Base-by-base conservation (phyloP, 495 filamentous ascomycete species). In the Trypethelium eluteriae region DNA sequence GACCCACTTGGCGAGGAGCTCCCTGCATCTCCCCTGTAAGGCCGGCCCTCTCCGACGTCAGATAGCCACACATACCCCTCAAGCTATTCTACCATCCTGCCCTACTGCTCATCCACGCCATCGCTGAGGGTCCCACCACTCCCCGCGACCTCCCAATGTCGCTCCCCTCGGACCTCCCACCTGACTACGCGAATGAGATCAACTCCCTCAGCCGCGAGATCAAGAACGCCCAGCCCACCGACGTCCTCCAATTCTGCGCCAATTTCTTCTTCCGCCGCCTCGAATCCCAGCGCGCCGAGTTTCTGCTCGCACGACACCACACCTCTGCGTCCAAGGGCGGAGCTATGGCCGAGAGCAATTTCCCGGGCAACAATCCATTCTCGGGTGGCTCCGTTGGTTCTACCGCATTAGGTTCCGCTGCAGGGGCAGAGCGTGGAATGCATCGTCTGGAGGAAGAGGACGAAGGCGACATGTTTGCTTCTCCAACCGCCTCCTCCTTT, bases 211-310 rank as follows among this genome's bases (percentile, higher is more conserved):
- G 83, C 69, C 79, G 76, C 74, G 81, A 86, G 70, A 73, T 88
- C 67, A 73, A 76, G 50, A 80, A 80, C 67, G 66, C 78, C 18
- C 76, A 82, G 57, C 85, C 84, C 10, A 56, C 75, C 67, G 86
- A 88, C 77, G 75, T 85, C 74, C 80, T 87, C 69, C 86, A 88
- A 72, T 88, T 87, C 77, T 88, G 86, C 72, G 81, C 85, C 76
- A 85, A 88, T 75, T 83, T 81, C 77, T 89, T 88, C 77, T 76
- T 77, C 62, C 79, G 79, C 68, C 85, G 85, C 66, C 82, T 88
- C 62, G 83, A 86, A 71, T 76, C 80, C 67, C 80, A 88, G 74
- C 83, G 86, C 64, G 75, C 77, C 65, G 76, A 84, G 62, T 82
- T 83, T 73, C 75, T 83, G 38, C 73, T 79, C 38, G 75, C 76